Evolutionary conservation across 192 early-diverging fungal genomes (phyloP), one percentile per base, ranked within the genome.

Genomic region (Dispira simplex): DNA sequence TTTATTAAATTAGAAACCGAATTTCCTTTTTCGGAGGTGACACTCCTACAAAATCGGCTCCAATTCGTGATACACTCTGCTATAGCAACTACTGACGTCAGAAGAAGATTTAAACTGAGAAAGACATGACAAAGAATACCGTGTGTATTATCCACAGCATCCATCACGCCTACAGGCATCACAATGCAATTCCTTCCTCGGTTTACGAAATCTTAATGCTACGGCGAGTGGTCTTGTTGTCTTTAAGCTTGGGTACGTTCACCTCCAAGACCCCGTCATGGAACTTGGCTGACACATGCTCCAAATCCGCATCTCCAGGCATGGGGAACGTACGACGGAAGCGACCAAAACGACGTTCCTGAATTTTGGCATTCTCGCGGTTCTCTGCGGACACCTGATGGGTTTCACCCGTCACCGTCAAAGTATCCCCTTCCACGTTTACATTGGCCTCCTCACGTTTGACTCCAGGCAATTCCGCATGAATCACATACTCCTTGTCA

Each of bases 261-360:
- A 53, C 51, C 9, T 53, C 51, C 51, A 53, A n/a, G 51, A 53
- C 51, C 0, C 51, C 51, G 26, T 53, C 26, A 26, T 53, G 21
- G 26, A 53, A 53, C 51, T 53, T 53, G 18, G 51, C 51, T 26
- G 20, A 25, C 21, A 53, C 26, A n/a, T 53, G 0, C 10, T 53
- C 18, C 10, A 26, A 20, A 18, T 53, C 51, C 20, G 51, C 51
- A 26, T 53, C 26, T 9, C 21, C 11, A 20, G 51, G 51, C 9
- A 53, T 20, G 10, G 51, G 51, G 18, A 53, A 53, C 51, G 51
- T 18, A n/a, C 51, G 51, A 26, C 51, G 51, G 51, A 53, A 53
- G 18, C 51, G 51, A n/a, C 51, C 51, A n/a, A 53, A 53, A 53
- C 51, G 51, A n/a, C 51, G 51, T 18, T 53, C 51, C 10, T 26